phyloP scores from a whole-genome alignment of 805 yeast genomes.

The Lachancea sp. region DNA sequence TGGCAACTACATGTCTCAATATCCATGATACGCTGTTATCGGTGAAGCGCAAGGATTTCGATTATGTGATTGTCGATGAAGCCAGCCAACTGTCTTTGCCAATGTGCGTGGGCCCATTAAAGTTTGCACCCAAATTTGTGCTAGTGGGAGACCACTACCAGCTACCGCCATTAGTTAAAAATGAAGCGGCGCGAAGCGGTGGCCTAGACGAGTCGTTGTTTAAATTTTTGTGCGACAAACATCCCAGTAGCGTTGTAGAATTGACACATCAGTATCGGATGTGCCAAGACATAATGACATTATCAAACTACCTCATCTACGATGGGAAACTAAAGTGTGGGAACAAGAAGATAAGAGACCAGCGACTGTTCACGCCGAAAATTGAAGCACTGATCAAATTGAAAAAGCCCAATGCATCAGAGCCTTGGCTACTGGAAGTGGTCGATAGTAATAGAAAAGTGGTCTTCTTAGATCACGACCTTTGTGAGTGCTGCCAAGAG shows the following conservation, averaged over 20 bases:
- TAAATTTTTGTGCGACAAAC: conserved; percentile 59
- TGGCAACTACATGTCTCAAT: conserved; percentile 86
- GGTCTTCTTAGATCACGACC: conserved; percentile 74
- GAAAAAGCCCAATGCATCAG: not conserved
- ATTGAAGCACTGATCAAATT: conserved; percentile 16
- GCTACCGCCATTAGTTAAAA: conserved; percentile 78
- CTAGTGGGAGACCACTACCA: conserved; percentile 97
- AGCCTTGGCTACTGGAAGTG: conserved; percentile 51
- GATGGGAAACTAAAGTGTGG: conserved; percentile 76
- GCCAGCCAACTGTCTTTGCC: conserved; percentile 96
- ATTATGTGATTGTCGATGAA: conserved; percentile 92
- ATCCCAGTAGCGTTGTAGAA: conserved; percentile 71
- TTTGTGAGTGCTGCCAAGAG: conserved; percentile 45
- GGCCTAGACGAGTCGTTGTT: conserved; percentile 69
- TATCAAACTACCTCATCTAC: conserved; percentile 77
- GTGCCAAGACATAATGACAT: conserved; percentile 81
- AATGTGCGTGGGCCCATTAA: conserved; percentile 78
- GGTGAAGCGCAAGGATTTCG: conserved; percentile 48
- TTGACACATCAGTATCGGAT: conserved; percentile 83
- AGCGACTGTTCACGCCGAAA: conserved; percentile 45
- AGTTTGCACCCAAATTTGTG: conserved; percentile 70
- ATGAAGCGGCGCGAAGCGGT: conserved; percentile 53
- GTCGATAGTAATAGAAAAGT: conserved; percentile 56
- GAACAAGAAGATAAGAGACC: conserved; percentile 52
- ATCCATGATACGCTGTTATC: conserved; percentile 35